Conservation (phyloP, 2,329 filamentous ascomycete genomes). For the Claviceps paspali region DNA sequence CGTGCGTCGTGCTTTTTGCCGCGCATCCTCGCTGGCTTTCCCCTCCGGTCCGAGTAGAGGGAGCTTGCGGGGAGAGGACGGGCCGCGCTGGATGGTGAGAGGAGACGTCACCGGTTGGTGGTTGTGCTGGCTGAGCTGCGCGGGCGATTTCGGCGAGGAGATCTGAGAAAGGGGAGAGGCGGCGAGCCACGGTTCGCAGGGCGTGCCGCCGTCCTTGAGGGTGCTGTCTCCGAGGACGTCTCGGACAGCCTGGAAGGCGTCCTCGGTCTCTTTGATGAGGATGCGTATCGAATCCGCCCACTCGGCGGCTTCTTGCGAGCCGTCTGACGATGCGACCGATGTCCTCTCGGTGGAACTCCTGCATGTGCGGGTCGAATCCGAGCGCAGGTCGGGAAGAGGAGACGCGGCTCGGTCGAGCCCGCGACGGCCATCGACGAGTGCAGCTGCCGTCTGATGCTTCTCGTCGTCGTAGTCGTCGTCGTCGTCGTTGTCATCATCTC, state of each 20-base stretch:
- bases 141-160: too few species aligned
- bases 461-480: conserved; percentile 19
- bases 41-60: too few species aligned
- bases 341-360: neutral
- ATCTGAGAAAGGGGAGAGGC: conserved; percentile 7
- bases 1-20: neutral
- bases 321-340: neutral
- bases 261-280: conserved; percentile 33
- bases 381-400: neutral
- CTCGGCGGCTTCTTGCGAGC: conserved; percentile 4
- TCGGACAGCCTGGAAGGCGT: conserved; percentile 32
- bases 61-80: conserved; percentile 1
- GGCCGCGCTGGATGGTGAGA: neutral
- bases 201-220: conserved; percentile 14
- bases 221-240: conserved; percentile 23
- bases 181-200: conserved; percentile 11
- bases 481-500: conserved; percentile 12
- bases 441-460: conserved; percentile 15
- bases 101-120: neutral
- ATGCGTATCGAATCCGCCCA: conserved; percentile 26
- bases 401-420: neutral
- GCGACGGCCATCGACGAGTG: neutral
- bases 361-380: neutral
- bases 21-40: neutral
- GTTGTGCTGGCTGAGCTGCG: too few species aligned